A percentile compares a stretch with the other conserved stretches of the same genome.
Conservation (phyloP, 225 moss, liverwort and hornwort species). For the Neckera pumila region DNA sequence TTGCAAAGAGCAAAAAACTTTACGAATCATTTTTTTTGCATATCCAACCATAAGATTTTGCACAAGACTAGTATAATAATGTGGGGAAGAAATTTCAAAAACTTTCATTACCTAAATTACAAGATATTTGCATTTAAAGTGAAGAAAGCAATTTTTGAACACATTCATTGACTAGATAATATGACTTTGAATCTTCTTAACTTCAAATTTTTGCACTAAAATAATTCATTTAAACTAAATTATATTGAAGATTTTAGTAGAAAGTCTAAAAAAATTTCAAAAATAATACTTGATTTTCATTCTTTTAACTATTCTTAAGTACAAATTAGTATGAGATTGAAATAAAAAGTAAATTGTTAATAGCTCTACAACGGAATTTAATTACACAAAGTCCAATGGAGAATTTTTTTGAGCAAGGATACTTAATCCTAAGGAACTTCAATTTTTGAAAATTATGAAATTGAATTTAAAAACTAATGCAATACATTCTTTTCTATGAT, state of each 20-base stretch:
- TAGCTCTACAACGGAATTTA: not conserved
- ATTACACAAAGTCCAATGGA: accelerated
- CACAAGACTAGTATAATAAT: not conserved
- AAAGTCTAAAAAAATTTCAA: accelerated
- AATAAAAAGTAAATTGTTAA: not conserved
- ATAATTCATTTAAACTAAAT: not conserved
- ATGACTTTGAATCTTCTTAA: not conserved
- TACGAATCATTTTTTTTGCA: not conserved
- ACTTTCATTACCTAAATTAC: not conserved
- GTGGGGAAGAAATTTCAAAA: not conserved
- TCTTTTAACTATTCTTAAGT: not conserved
- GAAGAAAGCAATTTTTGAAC: accelerated
- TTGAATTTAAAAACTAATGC: not conserved
- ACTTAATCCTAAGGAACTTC: accelerated
- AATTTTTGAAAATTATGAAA: not conserved
- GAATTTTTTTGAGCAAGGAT: not conserved
- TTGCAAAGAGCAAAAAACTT: not conserved
- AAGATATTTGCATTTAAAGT: not conserved
- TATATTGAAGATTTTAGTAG: not conserved
- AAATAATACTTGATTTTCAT: not conserved
- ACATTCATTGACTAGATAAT: accelerated
- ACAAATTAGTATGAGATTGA: no score
- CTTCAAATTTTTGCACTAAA: not conserved
- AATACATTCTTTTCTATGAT: not conserved
- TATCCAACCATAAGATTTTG: not conserved